Percentiles rank a stretch among this genome's conserved stretches.
phyloP scores from a whole-genome alignment of 176 grass and related monocot species.

The Paspalum notatum region DNA sequence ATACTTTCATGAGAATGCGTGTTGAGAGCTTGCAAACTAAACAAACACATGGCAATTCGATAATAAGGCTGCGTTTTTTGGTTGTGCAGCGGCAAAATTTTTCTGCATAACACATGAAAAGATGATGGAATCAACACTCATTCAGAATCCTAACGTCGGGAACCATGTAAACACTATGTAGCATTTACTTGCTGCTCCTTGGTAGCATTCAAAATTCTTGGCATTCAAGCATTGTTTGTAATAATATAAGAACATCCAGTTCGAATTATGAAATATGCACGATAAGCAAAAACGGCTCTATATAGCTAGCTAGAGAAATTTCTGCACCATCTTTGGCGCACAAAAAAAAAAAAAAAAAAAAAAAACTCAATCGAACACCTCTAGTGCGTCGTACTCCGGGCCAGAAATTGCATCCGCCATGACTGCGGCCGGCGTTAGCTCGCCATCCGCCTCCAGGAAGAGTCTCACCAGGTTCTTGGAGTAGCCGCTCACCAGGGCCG shows the following conservation, averaged over 20 bases:
- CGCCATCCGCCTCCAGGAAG: constrained; percentile 51
- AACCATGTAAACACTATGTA: too few species aligned
- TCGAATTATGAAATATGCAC: background rate
- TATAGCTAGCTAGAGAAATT: background rate
- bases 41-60: background rate
- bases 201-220: background rate
- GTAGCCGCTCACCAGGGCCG: constrained; percentile 57
- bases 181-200: too few species aligned
- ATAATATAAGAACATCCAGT: background rate
- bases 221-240: background rate
- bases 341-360: too few species aligned
- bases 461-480: constrained; percentile 66
- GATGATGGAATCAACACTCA: too few species aligned
- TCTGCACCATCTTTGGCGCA: too few species aligned
- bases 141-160: too few species aligned
- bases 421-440: constrained; percentile 31
- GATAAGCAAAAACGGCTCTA: background rate
- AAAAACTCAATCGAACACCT: constrained; percentile 48
- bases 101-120: too few species aligned
- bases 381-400: constrained; percentile 54
- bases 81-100: too few species aligned
- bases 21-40: background rate
- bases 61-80: too few species aligned
- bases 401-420: constrained; percentile 48
- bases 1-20: too few species aligned